These are phyloP conservation scores for Chaetoscypha palmicola DNA, from an alignment of 2,329 filamentous ascomycete species.

Conservation along the genomic window DNA sequence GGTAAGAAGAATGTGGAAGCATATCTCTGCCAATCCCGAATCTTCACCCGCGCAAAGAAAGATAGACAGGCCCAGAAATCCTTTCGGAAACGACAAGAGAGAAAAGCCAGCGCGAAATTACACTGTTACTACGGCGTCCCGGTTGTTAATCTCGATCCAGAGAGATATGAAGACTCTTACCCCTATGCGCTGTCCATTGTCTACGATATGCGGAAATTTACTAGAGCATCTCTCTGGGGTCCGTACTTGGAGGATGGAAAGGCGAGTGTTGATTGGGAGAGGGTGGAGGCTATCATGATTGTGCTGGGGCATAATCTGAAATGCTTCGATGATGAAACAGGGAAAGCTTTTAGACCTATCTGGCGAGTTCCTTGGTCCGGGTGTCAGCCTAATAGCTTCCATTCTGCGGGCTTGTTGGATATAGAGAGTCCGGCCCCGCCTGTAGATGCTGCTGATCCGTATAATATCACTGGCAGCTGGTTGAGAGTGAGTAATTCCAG, in stretches of 20 bases:
- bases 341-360: constrained; percentile 1
- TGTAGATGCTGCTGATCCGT: constrained; percentile 49
- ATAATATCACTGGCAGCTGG: constrained; percentile 65
- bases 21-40: not conserved
- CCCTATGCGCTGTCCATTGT: constrained; percentile 61
- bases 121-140: constrained; percentile 64
- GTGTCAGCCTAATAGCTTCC: constrained; percentile 11
- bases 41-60: not conserved
- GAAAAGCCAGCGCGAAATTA: constrained; percentile 63
- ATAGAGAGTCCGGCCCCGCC: not conserved
- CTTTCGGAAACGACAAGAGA: too few species aligned
- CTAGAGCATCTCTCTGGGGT: constrained; percentile 55
- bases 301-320: constrained; percentile 58
- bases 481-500: constrained; percentile 45
- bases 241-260: constrained; percentile 61
- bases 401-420: not conserved
- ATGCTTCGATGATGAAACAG: constrained; percentile 31
- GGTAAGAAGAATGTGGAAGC: not conserved
- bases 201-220: constrained; percentile 68
- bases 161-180: constrained; percentile 34
- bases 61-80: too few species aligned
- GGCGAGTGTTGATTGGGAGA: constrained; percentile 68
- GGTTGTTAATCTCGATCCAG: constrained; percentile 32
- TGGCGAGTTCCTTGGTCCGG: constrained; percentile 15
- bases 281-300: constrained; percentile 67